Evolutionary conservation across 768 basidiomycete genomes (phyloP), one percentile per base, ranked within the genome.

Genomic region (Pleurotus tuoliensis): DNA sequence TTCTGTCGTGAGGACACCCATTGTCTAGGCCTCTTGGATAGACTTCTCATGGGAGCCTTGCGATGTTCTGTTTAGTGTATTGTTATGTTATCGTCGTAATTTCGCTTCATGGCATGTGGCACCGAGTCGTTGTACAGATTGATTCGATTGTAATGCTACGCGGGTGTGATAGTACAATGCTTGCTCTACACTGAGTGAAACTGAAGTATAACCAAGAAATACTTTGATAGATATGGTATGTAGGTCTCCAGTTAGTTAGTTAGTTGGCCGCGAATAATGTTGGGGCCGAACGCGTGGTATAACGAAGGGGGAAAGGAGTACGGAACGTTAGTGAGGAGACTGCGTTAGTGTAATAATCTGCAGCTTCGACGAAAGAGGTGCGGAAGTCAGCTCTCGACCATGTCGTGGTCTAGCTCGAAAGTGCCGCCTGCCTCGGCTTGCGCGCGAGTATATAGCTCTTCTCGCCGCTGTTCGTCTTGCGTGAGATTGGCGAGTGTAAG

Each of bases 401-500:
- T 68, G n/a, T 44, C 49, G 7, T 54, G 47, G 30, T 61, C 71
- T 30, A 75, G 61, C 48, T 69, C 68, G 34, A 77, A 55, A 37
- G 67, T 66, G 37, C 71, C 74, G 13, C 74, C 78, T 5, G 74
- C 78, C 64, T 82, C 81, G 20, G 62, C 60, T 68, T 81, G 72
- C 11, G 84, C 83, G 20, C 79, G 67, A 18, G 62, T 61, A 64
- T 84, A 86, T 59, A 85, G 67, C 61, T 71, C 74, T 67, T 85
- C 83, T 34, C 81, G 71, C 58, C 73, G 68, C 41, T 60, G 64
- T 64, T 71, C 72, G 60, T 84, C 80, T 55, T 64, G 62, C 2
- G 82, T 84, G 39, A 87, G 64, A 63, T 85, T 86, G 25, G 82
- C 85, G 16, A 87, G 73, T 40, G 82, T 79, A 43, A 86, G 57